These are phyloP conservation scores for Chionographis japonica DNA, from an alignment of 106 monocot genomes.

Conservation along the genomic window DNA sequence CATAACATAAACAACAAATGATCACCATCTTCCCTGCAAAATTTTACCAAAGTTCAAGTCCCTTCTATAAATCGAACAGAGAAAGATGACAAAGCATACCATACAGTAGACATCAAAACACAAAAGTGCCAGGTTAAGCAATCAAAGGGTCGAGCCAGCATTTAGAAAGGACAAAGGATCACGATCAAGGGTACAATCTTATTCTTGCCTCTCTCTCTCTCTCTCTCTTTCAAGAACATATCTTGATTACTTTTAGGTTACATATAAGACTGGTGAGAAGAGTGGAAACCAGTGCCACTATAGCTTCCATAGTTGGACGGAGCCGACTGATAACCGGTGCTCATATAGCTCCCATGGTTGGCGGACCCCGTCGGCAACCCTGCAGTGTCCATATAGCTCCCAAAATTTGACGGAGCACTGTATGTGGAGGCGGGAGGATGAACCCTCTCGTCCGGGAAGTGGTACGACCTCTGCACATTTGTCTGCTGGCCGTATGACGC, in stretches of 20 bases:
- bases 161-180: neutral
- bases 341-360: conserved; percentile 18
- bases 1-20: too few species aligned
- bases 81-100: too few species aligned
- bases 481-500: conserved; percentile 15
- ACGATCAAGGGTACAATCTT: too few species aligned
- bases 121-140: too few species aligned
- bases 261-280: conserved; percentile 38
- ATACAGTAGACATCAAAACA: too few species aligned
- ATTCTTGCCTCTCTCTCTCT: too few species aligned
- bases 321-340: conserved; percentile 13
- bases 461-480: conserved; percentile 15
- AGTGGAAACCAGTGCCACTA: conserved; percentile 6
- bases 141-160: too few species aligned
- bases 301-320: conserved; percentile 20
- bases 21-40: too few species aligned
- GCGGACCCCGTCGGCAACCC: neutral
- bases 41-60: too few species aligned
- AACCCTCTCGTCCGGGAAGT: conserved; percentile 22
- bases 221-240: neutral
- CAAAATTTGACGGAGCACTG: conserved; percentile 9
- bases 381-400: conserved; percentile 12
- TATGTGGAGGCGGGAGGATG: neutral
- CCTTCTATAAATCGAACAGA: too few species aligned
- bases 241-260: conserved; percentile 1